A percentile compares a stretch with the other conserved stretches of the same genome.
Conservation (phyloP, 2,329 filamentous ascomycete species). For the Diatrype stigma region DNA sequence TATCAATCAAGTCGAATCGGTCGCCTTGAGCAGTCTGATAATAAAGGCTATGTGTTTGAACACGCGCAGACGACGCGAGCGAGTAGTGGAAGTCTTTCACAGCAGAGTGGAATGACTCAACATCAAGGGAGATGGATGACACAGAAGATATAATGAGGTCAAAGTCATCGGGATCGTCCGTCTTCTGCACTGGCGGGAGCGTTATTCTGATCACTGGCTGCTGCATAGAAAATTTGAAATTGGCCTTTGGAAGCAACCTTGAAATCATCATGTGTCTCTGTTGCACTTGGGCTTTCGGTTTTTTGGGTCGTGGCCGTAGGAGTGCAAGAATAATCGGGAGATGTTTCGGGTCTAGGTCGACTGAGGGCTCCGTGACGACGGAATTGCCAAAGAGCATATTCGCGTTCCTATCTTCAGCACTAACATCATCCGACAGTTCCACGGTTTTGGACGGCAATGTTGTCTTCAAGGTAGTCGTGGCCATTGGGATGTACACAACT, state of each 20-base stretch:
- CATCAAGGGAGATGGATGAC: conserved; percentile 86
- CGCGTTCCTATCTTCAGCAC: conserved; percentile 78
- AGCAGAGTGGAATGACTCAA: conserved; percentile 91
- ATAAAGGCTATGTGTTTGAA: conserved; percentile 85
- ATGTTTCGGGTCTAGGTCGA: conserved; percentile 90
- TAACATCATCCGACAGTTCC: conserved; percentile 68
- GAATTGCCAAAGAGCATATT: conserved; percentile 97
- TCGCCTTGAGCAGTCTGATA: conserved; percentile 84
- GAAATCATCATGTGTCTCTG: conserved; percentile 71
- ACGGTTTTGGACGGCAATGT: conserved; percentile 93
- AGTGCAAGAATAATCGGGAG: conserved; percentile 79
- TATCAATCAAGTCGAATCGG: conserved; percentile 82
- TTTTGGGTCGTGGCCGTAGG: conserved; percentile 52
- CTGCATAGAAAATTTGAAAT: conserved; percentile 92
- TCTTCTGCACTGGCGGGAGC: conserved; percentile 69
- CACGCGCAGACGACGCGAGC: conserved; percentile 72
- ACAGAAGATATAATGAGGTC: conserved; percentile 94
- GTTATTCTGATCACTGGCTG: conserved; percentile 91
- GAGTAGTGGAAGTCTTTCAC: conserved; percentile 84
- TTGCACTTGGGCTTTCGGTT: conserved; percentile 36
- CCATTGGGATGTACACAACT: conserved; percentile 92
- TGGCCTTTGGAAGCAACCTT: conserved; percentile 87
- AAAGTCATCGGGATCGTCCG: conserved; percentile 70
- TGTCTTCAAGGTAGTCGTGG: conserved; percentile 89
- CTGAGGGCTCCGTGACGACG: conserved; percentile 89